Evolutionary conservation across 371 early-diverging fungal species (phyloP).

Genomic region (Dentiscutata heterogama): DNA sequence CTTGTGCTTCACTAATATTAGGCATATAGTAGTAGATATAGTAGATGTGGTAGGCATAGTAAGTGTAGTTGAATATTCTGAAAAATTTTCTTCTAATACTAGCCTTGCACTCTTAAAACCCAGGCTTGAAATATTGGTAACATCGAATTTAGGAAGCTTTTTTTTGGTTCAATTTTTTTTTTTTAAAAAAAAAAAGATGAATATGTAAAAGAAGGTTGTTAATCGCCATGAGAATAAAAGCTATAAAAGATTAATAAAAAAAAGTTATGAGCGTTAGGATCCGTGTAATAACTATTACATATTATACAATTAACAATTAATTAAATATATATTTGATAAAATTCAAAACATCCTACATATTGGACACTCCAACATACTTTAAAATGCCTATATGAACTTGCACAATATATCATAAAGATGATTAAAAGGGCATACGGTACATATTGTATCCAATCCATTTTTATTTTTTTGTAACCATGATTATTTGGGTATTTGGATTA

Average conservation of each 20-base stretch:
- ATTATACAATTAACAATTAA: no score
- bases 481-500: no score
- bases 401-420: no score
- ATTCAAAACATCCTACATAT: no score
- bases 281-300: neutral
- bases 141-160: no score
- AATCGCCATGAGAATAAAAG: neutral
- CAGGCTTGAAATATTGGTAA: neutral
- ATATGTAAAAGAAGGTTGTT: neutral
- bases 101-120: conserved; percentile 1
- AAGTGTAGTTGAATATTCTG: no score
- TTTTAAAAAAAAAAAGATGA: neutral
- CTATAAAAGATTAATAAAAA: neutral
- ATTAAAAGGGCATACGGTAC: no score
- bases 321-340: no score
- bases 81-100: neutral
- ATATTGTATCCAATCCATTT: no score
- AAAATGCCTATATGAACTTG: no score
- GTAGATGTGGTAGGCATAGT: neutral
- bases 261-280: neutral
- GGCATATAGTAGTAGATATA: neutral
- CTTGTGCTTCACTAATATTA: neutral
- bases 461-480: no score
- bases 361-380: no score
- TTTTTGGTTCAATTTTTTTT: neutral